Percentiles rank a stretch among this genome's conserved stretches.
phyloP scores from a whole-genome alignment of 495 filamentous ascomycete species.

The Recurvomyces mirabilis region DNA sequence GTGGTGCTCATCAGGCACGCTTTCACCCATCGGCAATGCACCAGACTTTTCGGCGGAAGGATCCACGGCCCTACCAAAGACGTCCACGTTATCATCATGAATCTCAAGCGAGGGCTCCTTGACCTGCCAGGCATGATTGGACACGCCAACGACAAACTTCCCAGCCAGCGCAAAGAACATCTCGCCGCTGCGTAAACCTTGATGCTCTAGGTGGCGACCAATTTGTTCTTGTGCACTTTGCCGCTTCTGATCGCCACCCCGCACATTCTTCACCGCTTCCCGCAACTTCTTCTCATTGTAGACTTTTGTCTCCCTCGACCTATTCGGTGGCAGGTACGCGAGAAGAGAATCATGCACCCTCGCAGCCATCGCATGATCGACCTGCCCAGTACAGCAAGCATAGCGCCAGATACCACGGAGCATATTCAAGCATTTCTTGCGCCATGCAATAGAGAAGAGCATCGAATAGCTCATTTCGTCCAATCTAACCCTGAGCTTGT shows the following conservation, averaged over 20 bases:
- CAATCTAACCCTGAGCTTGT: not conserved
- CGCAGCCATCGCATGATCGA: not conserved
- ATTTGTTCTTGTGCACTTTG: not conserved
- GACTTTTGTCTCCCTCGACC: not conserved
- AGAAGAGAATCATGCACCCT: not conserved
- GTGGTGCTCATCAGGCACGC: not conserved
- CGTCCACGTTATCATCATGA: too few species aligned
- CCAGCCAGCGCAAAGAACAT: slow-evolving; percentile 8
- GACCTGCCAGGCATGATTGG: not conserved
- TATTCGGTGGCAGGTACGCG: not conserved
- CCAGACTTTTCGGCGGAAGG: not conserved
- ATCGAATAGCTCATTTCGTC: not conserved
- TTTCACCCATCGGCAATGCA: not conserved
- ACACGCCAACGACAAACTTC: slow-evolving; percentile 9
- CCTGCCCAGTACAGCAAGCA: slow-evolving; percentile 6
- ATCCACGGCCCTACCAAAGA: too few species aligned
- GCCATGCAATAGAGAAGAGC: slow-evolving; percentile 13
- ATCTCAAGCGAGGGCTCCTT: not conserved
- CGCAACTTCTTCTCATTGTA: not conserved
- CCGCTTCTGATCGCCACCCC: not conserved
- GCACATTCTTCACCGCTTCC: not conserved
- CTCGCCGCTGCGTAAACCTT: not conserved
- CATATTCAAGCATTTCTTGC: slow-evolving; percentile 2
- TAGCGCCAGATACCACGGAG: slow-evolving; percentile 16
- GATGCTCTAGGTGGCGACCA: not conserved